A percentile compares a stretch with the other conserved stretches of the same genome.
Evolutionary conservation across 352 stramenopile genomes (phyloP).

Genomic region (Phytophthora fragariaefolia): DNA sequence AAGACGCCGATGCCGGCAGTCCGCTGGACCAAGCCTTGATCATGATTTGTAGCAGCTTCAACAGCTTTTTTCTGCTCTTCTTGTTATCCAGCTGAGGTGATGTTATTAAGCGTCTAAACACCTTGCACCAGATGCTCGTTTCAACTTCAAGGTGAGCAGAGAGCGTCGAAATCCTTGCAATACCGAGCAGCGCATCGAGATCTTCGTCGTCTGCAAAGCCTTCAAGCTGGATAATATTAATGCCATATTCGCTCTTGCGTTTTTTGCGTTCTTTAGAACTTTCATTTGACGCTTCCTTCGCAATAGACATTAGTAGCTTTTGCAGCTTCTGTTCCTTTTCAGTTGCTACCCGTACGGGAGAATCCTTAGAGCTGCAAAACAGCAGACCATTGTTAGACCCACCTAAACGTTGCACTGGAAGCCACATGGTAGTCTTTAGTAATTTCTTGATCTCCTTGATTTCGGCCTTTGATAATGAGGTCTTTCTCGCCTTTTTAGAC

Average conservation of each 20-base stretch:
- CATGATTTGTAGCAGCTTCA: conserved; percentile 36
- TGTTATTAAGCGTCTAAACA: conserved; percentile 19
- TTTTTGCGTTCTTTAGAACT: conserved; percentile 4
- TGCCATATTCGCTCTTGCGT: conserved; percentile 6
- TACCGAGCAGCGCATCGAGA: conserved; percentile 44
- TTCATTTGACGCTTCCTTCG: conserved; percentile 15
- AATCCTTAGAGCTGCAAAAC: conserved; percentile 42
- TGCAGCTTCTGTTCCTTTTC: conserved; percentile 47
- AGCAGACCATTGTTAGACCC: conserved; percentile 6
- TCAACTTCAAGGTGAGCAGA: conserved; percentile 33
- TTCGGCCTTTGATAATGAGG: conserved; percentile 46
- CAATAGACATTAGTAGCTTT: conserved; percentile 46
- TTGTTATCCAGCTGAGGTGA: conserved; percentile 23
- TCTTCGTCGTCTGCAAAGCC: conserved; percentile 16
- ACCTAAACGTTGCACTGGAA: conserved; percentile 37
- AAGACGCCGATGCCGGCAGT: conserved; percentile 13
- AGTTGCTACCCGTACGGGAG: conserved; percentile 34
- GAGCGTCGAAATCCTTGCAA: conserved; percentile 43
- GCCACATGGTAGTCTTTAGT: conserved; percentile 46
- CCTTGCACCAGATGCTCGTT: conserved; percentile 45
- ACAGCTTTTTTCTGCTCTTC: conserved; percentile 35
- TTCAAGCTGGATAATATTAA: conserved; percentile 46
- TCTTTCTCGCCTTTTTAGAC: conserved; percentile 54
- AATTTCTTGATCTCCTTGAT: conserved; percentile 51
- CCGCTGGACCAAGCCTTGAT: conserved; percentile 36